Conservation (phyloP, 1,284 basidiomycete genomes). For the Boletus mariae region DNA sequence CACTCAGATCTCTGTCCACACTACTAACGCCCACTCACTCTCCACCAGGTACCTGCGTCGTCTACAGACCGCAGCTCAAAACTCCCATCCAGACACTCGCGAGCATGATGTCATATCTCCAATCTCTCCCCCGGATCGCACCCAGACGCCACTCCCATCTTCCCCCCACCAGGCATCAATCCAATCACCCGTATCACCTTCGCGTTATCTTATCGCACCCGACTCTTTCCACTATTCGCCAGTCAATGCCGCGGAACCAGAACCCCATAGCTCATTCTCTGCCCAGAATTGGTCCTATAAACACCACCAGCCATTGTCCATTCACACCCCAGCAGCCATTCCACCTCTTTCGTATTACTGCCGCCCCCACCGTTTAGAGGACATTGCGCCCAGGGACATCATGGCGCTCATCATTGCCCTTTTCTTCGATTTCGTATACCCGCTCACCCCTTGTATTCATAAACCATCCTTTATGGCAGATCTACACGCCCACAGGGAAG, state of each 20-base stretch:
- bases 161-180: constrained; percentile 40
- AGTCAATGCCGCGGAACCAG: constrained; percentile 34
- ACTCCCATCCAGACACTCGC: constrained; percentile 20
- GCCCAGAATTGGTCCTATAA: constrained; percentile 66
- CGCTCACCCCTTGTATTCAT: constrained; percentile 78
- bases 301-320: constrained; percentile 51
- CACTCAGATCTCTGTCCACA: neutral
- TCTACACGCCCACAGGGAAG: constrained; percentile 70
- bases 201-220: constrained; percentile 66
- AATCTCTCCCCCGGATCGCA: constrained; percentile 36
- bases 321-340: constrained; percentile 49
- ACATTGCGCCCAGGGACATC: constrained; percentile 72
- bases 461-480: constrained; percentile 85
- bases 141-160: constrained; percentile 34
- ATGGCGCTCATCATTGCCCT: constrained; percentile 76
- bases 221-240: constrained; percentile 58
- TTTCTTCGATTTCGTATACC: constrained; percentile 88
- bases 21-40: neutral
- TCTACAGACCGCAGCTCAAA: constrained; percentile 60
- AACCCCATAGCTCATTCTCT: constrained; percentile 58
- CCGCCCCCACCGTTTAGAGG: constrained; percentile 65
- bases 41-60: constrained; percentile 64
- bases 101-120: constrained; percentile 42
- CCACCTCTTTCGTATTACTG: constrained; percentile 71
- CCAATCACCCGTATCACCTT: constrained; percentile 49